These are phyloP conservation scores for Cochlearia excelsa DNA, from an alignment of 345 rosid species.

Conservation along the genomic window DNA sequence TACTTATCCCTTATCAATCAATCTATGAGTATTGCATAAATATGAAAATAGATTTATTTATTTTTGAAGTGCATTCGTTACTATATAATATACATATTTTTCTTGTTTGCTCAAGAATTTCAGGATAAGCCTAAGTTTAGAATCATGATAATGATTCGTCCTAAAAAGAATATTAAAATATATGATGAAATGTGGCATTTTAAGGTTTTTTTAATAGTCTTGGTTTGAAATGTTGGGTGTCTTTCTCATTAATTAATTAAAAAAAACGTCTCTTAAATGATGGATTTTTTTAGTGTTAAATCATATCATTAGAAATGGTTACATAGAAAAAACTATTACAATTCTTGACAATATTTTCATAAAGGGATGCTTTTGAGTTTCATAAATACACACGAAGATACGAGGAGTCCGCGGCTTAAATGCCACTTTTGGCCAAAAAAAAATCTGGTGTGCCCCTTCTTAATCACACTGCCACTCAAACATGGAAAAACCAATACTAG, in stretches of 20 bases:
- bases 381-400: slow-evolving; percentile 26
- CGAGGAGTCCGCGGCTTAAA: too few relatives aligned
- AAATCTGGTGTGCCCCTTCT: too few relatives aligned
- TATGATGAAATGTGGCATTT: slow-evolving; percentile 34
- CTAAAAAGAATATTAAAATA: neutral
- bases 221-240: slow-evolving; percentile 16
- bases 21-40: slow-evolving; percentile 10
- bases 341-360: slow-evolving; percentile 19
- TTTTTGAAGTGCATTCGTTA: neutral
- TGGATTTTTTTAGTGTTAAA: neutral
- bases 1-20: neutral
- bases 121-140: slow-evolving; percentile 15
- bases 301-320: slow-evolving; percentile 2
- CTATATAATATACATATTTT: neutral
- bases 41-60: neutral
- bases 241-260: neutral
- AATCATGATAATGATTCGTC: slow-evolving; percentile 13
- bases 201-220: slow-evolving; percentile 3
- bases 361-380: slow-evolving; percentile 7
- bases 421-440: too few relatives aligned
- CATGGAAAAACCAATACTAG: too few relatives aligned
- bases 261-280: neutral
- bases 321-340: neutral
- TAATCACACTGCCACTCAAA: too few relatives aligned
- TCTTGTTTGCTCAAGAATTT: slow-evolving; percentile 20